Evolutionary conservation across 2,329 filamentous ascomycete genomes (phyloP), one percentile per base, ranked within the genome.

Genomic region (Pseudogymnoascus sp.): DNA sequence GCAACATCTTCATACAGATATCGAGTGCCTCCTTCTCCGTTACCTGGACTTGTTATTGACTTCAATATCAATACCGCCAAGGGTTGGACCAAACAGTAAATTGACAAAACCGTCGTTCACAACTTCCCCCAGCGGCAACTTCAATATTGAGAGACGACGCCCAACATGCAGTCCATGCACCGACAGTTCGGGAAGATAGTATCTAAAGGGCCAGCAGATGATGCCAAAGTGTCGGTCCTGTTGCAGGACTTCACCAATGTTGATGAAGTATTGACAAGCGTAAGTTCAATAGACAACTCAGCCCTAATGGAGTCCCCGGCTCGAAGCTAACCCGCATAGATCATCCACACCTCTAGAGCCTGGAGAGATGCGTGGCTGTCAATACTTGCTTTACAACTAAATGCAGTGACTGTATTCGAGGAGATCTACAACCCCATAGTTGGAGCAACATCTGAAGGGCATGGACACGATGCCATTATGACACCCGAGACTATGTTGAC

Each of bases 201-300:
- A 75, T 85, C 84, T 70, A 83, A 79, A 68, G 76, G 86, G 65
- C 85, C 86, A 25, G 89, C 87, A 62, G 88, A 94, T 74, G 88
- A 91, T 72, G 87, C 87, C 66, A 88, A 91, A 71, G 86, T 93
- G 51, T 86, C 87, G 9, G 81, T 87, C 48, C 79, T 94, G 61
- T 77, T 95, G 62, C 87, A 84, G 68, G 90, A 94, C 70, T 94
- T 92, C 71, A 88, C 91, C 68, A 87, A 92, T 74, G 88, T 87
- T 27, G 89, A 94, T 73, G 84, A 83, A 67, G 82, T 92, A 71
- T 80, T 94, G 66, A 81, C 83, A 66, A 86, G 85, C 80, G 90
- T 91, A 78, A 63, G 77, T 69, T 63, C 44, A 62, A 59, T 59
- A 25, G 13, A 61, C 59, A 58, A 42, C 48, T 41, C 8, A 61